These are phyloP conservation scores for Pleurotus platypus DNA, from an alignment of 768 basidiomycete genomes.

Conservation along the genomic window DNA sequence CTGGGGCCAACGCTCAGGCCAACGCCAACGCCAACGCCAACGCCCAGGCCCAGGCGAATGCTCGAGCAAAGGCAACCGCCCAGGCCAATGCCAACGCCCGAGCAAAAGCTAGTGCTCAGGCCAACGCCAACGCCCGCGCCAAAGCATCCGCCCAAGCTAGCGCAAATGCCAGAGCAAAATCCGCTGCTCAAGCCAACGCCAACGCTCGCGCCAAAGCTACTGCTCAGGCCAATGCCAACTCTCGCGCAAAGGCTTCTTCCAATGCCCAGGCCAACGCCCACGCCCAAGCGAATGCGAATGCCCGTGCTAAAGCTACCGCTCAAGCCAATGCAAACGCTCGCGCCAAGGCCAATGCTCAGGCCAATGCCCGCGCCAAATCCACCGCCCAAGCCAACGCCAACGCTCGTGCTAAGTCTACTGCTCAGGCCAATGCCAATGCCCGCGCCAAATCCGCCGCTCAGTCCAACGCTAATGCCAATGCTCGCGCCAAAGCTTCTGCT, in stretches of 20 bases:
- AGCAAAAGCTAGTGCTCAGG: background rate
- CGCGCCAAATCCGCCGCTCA: background rate
- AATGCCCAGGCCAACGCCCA: background rate
- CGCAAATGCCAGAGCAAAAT: background rate
- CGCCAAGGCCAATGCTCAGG: too few relatives aligned
- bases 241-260: background rate
- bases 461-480: background rate
- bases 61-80: background rate
- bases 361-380: too few relatives aligned
- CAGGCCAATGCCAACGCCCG: background rate
- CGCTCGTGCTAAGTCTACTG: background rate
- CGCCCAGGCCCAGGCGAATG: background rate
- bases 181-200: background rate
- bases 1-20: background rate
- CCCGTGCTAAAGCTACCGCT: background rate
- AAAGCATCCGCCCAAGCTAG: background rate
- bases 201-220: background rate
- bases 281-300: background rate
- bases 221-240: background rate
- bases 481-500: background rate
- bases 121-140: background rate
- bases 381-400: background rate
- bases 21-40: background rate
- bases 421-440: background rate
- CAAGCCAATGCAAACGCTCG: background rate